phyloP scores from a whole-genome alignment of 176 grass and related monocot genomes.

The Raddia guianensis region DNA sequence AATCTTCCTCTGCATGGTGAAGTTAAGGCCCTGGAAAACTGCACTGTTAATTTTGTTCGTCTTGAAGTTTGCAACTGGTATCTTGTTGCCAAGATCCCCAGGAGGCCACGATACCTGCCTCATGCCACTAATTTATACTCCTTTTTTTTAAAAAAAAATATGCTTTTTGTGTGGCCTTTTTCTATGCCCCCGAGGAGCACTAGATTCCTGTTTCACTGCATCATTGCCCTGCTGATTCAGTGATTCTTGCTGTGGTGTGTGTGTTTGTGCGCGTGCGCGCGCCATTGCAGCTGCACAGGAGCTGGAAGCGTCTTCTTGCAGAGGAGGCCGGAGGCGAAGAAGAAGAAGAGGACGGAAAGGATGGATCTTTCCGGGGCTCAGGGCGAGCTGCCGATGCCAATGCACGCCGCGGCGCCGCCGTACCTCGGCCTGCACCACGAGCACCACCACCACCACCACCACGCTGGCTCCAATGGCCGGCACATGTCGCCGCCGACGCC shows the following conservation, averaged over 20 bases:
- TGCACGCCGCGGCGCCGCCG: slow-evolving; percentile 56
- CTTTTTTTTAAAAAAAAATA: background rate
- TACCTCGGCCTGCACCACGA: slow-evolving; percentile 62
- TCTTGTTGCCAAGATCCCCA: slow-evolving; percentile 49
- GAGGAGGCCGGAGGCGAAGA: slow-evolving; percentile 12
- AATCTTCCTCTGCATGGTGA: slow-evolving; percentile 9
- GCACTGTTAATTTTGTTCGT: background rate
- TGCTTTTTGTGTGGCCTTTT: slow-evolving; percentile 7
- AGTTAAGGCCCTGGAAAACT: slow-evolving; percentile 12
- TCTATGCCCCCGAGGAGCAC: slow-evolving; percentile 35
- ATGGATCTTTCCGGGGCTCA: slow-evolving; percentile 87
- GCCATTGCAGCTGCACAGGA: slow-evolving; percentile 42
- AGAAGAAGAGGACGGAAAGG: slow-evolving; percentile 11
- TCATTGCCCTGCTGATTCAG: slow-evolving; percentile 30
- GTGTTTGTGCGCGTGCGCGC: background rate
- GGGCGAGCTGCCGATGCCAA: slow-evolving; percentile 90
- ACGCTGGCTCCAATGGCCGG: slow-evolving; percentile 30
- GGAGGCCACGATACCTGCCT: background rate
- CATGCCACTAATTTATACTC: background rate
- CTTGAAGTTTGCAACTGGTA: slow-evolving; percentile 43
- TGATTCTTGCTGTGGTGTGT: background rate
- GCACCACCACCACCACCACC: slow-evolving; percentile 41
- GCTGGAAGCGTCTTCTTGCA: slow-evolving; percentile 30
- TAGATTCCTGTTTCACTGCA: slow-evolving; percentile 39
- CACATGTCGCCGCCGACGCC: slow-evolving; percentile 36